A percentile compares a stretch with the other conserved stretches of the same genome.
Evolutionary conservation across 208 protist species (phyloP).

Genomic region (Leishmania gerbilli): DNA sequence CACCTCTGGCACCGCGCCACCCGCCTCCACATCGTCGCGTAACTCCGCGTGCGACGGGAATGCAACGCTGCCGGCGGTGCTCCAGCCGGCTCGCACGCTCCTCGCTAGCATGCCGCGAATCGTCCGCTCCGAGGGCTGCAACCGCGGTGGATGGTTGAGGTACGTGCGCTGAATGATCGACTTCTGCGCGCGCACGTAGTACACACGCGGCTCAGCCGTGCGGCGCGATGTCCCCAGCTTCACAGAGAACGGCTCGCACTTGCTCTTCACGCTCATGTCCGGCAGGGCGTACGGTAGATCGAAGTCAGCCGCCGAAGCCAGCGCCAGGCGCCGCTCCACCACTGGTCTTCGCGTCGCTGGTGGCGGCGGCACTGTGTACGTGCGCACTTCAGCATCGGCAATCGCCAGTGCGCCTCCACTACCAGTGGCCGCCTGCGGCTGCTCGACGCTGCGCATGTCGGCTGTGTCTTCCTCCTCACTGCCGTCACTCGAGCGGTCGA

Average conservation of each 20-base stretch:
- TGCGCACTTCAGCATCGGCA: constrained; percentile 10
- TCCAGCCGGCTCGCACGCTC: constrained; percentile 72
- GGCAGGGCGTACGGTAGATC: constrained; percentile 69
- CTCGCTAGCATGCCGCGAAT: constrained; percentile 50
- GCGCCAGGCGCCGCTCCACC: constrained; percentile 11
- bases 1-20: constrained; percentile 53
- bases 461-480: not conserved
- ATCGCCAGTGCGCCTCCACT: constrained; percentile 7
- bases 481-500: constrained; percentile 15
- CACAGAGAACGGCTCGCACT: constrained; percentile 31
- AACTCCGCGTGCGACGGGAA: constrained; percentile 68
- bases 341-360: constrained; percentile 12
- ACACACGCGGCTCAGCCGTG: constrained; percentile 26
- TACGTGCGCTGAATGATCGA: constrained; percentile 37
- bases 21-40: constrained; percentile 62
- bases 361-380: constrained; percentile 16
- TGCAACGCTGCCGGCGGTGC: constrained; percentile 37
- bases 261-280: constrained; percentile 33
- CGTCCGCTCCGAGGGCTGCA: constrained; percentile 21
- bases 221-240: constrained; percentile 33
- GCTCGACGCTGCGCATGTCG: not conserved
- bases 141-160: constrained; percentile 7
- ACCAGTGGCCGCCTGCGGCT: not conserved
- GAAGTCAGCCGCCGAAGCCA: constrained; percentile 30
- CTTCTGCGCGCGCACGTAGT: constrained; percentile 30